phyloP scores from a whole-genome alignment of 306 rosid species.

The Cicer arietinum region DNA sequence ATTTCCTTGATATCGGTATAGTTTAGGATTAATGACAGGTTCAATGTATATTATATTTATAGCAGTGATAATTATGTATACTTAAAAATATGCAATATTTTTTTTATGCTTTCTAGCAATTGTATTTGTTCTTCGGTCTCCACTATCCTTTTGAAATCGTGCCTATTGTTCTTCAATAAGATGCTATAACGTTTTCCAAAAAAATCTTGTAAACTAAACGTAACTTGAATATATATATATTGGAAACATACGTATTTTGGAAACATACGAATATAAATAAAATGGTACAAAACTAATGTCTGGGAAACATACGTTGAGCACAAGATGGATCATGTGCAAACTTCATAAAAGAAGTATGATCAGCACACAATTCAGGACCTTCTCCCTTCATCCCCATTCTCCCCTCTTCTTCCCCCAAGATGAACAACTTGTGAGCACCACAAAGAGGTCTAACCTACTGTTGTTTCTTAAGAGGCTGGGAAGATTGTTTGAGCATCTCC shows the following conservation, averaged over 20 bases:
- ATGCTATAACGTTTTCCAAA: slow-evolving; percentile 5
- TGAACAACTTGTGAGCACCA: slow-evolving; percentile 24
- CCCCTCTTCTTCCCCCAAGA: slow-evolving; percentile 24
- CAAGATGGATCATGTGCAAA: slow-evolving; percentile 36
- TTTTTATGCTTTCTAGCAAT: background rate
- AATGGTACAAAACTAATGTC: slow-evolving; percentile 33
- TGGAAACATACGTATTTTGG: slow-evolving; percentile 28
- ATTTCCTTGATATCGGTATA: too few relatives aligned
- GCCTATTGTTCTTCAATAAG: background rate
- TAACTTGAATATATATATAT: background rate
- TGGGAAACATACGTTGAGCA: slow-evolving; percentile 37
- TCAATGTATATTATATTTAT: background rate
- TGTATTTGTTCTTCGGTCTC: slow-evolving; percentile 3
- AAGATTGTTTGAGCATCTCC: slow-evolving; percentile 51
- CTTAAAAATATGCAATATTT: background rate
- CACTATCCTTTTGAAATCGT: background rate
- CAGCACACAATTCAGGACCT: slow-evolving; percentile 45
- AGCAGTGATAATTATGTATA: slow-evolving; percentile 1
- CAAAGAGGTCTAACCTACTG: slow-evolving; percentile 54
- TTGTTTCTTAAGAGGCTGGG: slow-evolving; percentile 64
- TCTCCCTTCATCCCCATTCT: slow-evolving; percentile 44
- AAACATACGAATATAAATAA: slow-evolving; percentile 34
- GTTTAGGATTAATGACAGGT: too few relatives aligned
- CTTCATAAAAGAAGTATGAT: slow-evolving; percentile 30
- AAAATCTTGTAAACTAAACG: slow-evolving; percentile 20